phyloP scores from a whole-genome alignment of 2,329 filamentous ascomycete genomes.

The Fusarium odoratissimum region DNA sequence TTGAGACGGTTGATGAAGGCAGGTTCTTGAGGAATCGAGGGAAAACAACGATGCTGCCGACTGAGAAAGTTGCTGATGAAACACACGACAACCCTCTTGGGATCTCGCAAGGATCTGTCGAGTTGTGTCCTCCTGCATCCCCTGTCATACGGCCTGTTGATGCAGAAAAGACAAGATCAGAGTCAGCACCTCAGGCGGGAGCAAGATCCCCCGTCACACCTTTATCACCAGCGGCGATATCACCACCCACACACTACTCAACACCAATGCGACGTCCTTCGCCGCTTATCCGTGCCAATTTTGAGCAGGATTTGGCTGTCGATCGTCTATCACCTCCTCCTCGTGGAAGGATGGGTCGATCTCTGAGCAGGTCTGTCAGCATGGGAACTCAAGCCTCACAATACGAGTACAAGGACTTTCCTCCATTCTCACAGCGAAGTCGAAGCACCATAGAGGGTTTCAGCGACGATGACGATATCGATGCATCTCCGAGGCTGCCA shows the following conservation, averaged over 20 bases:
- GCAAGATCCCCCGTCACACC: constrained; percentile 39
- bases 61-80: constrained; percentile 6
- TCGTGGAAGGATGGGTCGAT: constrained; percentile 45
- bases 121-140: constrained; percentile 44
- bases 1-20: constrained; percentile 47
- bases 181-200: constrained; percentile 44
- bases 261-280: constrained; percentile 47
- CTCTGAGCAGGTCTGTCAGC: constrained; percentile 52
- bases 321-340: constrained; percentile 53
- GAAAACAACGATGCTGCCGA: constrained; percentile 41
- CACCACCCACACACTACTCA: constrained; percentile 47
- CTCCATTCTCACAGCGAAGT: constrained; percentile 52
- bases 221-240: constrained; percentile 40
- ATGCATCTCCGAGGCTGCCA: constrained; percentile 49
- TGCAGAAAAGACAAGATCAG: constrained; percentile 35
- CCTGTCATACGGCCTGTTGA: constrained; percentile 49
- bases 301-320: constrained; percentile 54
- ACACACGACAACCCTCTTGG: constrained; percentile 49
- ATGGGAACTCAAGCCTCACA: constrained; percentile 48
- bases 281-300: constrained; percentile 50
- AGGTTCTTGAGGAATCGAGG: constrained; percentile 47
- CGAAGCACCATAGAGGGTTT: constrained; percentile 45
- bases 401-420: constrained; percentile 51
- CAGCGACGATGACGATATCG: constrained; percentile 45
- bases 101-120: constrained; percentile 44